Percentiles rank a stretch among this genome's conserved stretches.
These are phyloP conservation scores for Backusella psychrophila DNA, from an alignment of 192 early-diverging fungal genomes.

Conservation along the genomic window DNA sequence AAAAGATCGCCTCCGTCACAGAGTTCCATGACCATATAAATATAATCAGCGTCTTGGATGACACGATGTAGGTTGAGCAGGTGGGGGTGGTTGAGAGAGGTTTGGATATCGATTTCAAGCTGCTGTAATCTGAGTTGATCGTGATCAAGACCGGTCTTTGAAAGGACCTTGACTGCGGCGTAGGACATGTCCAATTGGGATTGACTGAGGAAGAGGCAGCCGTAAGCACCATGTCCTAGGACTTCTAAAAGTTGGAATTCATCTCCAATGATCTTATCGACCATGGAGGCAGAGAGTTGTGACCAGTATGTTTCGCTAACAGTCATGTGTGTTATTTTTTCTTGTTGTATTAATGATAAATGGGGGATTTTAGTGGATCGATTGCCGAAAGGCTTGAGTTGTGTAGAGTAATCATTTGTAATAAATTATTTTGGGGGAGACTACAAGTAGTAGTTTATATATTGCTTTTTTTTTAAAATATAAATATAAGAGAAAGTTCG, in stretches of 20 bases:
- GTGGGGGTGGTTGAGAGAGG: slow-evolving; percentile 73
- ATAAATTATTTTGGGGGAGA: not conserved
- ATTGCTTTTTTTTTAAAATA: not conserved
- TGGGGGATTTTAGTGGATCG: not conserved
- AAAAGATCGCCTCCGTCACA: slow-evolving; percentile 93
- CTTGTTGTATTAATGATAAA: slow-evolving; percentile 8
- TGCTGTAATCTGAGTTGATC: slow-evolving; percentile 51
- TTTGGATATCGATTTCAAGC: slow-evolving; percentile 57
- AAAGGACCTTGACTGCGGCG: slow-evolving; percentile 63
- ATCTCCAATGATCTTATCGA: slow-evolving; percentile 29
- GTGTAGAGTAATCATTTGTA: slow-evolving; percentile 2
- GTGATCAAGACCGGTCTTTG: slow-evolving; percentile 43
- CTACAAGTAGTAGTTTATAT: not conserved
- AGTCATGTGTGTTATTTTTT: not conserved
- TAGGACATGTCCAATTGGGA: slow-evolving; percentile 44
- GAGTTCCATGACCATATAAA: slow-evolving; percentile 96
- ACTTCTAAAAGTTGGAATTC: slow-evolving; percentile 47
- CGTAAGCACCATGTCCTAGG: slow-evolving; percentile 75
- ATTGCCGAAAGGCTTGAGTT: slow-evolving; percentile 3
- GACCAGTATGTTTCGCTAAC: slow-evolving; percentile 20
- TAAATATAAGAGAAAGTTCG: slow-evolving; percentile 1
- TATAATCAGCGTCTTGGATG: slow-evolving; percentile 83
- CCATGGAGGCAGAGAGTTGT: slow-evolving; percentile 26
- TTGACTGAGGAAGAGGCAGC: slow-evolving; percentile 68
- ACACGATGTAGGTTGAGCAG: slow-evolving; percentile 85